Evolutionary conservation across 441 rosid species (phyloP), one percentile per base, ranked within the genome.

Genomic region (Lepidium campestre): DNA sequence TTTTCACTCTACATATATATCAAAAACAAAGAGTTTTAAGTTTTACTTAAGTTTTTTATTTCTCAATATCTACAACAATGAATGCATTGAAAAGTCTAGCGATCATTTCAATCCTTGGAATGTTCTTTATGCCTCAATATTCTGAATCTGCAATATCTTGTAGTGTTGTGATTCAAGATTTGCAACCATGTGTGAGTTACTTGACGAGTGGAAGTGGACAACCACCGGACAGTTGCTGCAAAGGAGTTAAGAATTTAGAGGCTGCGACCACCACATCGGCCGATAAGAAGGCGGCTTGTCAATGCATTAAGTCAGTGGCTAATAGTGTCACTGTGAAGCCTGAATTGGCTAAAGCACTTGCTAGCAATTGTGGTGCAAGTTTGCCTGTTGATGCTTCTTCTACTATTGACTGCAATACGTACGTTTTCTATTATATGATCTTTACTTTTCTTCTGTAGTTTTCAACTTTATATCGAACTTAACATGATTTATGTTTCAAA

Each of bases 101-200:
- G 59, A 53, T 57, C 18, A 62, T 57, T 13, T 62, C 6, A 2
- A 1, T 62, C 42, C 42, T 74, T 1, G 67, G 60, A 25, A 8
- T 48, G 23, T 22, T 49, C 56, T 80, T 12, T 47, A 22, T 49
- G n/a, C 63, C 74, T 14, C 79, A 82, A 9, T 41, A 74, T 60
- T 79, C 84, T 2, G 82, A 81, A 40, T 85, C 87, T 0, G 79
- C 86, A 1, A 78, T 91, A 75, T 68, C 87, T 2, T 89, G 96
- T 49, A 87, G 89, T 53, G 85, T 61, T 27, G 92, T 91, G 31
- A 2, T 78, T 23, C 81, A 81, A 52, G 86, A 87, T 77, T 73
- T 91, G 76, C 82, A 78, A 55, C 97, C 97, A 25, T 91, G 94
- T 52, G 76, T 87, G 67, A 82, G 62, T 48, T 91, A 91, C 78